These are phyloP conservation scores for Lathyrus aphaca DNA, from an alignment of 306 rosid genomes.

Conservation along the genomic window DNA sequence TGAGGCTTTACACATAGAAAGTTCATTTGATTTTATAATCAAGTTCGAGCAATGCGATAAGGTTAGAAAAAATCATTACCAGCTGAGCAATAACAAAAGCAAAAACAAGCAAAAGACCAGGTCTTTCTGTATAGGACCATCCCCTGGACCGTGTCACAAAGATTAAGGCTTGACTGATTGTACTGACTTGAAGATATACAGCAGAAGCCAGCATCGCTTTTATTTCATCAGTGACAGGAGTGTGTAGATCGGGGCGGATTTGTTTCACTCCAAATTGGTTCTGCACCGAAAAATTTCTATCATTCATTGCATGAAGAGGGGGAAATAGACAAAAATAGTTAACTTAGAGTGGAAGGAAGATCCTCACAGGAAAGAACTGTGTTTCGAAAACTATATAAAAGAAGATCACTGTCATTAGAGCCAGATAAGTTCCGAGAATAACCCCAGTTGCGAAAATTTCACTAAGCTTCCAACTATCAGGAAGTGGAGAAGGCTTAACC, in stretches of 20 bases:
- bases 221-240: not conserved
- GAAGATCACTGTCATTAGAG: slow-evolving; percentile 67
- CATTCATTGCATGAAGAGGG: not conserved
- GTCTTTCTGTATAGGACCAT: slow-evolving; percentile 76
- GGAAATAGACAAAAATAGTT: slow-evolving; percentile 11
- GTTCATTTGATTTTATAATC: slow-evolving; percentile 3
- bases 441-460: slow-evolving; percentile 77
- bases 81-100: slow-evolving; percentile 72
- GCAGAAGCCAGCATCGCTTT: slow-evolving; percentile 57
- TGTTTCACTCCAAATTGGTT: slow-evolving; percentile 45
- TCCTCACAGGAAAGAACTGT: slow-evolving; percentile 55
- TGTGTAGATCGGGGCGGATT: slow-evolving; percentile 14
- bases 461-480: slow-evolving; percentile 78
- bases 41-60: slow-evolving; percentile 3
- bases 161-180: slow-evolving; percentile 73
- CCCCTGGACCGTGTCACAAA: slow-evolving; percentile 74
- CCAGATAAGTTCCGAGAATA: slow-evolving; percentile 65
- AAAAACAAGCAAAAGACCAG: slow-evolving; percentile 59
- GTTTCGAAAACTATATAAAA: slow-evolving; percentile 52
- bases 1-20: slow-evolving; percentile 18
- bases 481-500: slow-evolving; percentile 74
- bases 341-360: slow-evolving; percentile 25
- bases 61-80: slow-evolving; percentile 43
- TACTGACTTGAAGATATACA: slow-evolving; percentile 75
- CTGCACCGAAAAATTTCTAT: slow-evolving; percentile 42